Conservation (phyloP, 768 basidiomycete species). For the Chalciporus piperatus region DNA sequence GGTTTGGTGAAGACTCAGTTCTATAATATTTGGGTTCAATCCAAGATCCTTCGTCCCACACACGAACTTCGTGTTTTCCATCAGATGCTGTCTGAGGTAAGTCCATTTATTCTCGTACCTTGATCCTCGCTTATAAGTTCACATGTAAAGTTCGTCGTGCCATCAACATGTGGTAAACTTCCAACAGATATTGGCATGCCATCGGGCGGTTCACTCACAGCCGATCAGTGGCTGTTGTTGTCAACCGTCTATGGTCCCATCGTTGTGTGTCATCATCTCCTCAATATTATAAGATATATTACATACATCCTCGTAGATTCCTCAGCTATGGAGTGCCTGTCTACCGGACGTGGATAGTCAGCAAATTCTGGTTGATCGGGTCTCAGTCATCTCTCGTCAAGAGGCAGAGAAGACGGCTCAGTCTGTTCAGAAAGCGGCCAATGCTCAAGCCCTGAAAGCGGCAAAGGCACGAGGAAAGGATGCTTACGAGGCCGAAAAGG, state of each 20-base stretch:
- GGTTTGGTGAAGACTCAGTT: conserved; percentile 27
- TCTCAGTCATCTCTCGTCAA: no score
- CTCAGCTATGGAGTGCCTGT: conserved; percentile 23
- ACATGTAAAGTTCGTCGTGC: no score
- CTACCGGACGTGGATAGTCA: neutral
- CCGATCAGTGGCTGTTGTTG: conserved; percentile 33
- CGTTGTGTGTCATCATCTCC: conserved; percentile 21
- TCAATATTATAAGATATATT: neutral
- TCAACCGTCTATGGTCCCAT: conserved; percentile 29
- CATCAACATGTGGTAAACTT: no score
- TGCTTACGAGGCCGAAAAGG: no score
- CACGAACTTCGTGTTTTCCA: neutral
- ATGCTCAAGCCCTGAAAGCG: no score
- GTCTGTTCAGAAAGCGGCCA: no score
- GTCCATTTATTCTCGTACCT: no score
- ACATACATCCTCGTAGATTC: neutral
- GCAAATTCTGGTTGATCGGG: no score
- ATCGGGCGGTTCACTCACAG: conserved; percentile 32
- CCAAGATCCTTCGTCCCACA: conserved; percentile 11
- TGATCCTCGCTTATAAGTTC: no score
- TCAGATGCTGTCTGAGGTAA: no score
- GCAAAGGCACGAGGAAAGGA: no score
- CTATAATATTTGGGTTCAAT: conserved; percentile 29
- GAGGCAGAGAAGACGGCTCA: no score
- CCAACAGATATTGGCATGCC: conserved; percentile 20